Base-by-base conservation (phyloP, 352 stramenopile genomes). In the Pythium chondricola region DNA sequence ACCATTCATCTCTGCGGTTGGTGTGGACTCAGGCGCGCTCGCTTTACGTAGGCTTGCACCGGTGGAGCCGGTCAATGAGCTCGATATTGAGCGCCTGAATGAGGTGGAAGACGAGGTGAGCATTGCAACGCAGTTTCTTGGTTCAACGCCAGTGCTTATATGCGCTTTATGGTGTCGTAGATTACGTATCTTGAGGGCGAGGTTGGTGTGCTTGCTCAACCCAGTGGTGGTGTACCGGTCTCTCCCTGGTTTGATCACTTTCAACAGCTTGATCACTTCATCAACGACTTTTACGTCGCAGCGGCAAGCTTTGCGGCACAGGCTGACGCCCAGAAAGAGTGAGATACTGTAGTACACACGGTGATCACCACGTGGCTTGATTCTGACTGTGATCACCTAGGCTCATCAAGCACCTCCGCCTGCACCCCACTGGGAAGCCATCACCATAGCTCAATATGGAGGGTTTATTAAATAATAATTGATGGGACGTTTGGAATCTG, bases 231-330 rank as follows among this genome's bases (percentile, higher is more conserved):
- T 25, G 31, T 36, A n/a, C 14, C 29, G 6, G n/a, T 14, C 22
- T 26, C 14, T 49, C n/a, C 20, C 18, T 18, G 16, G 35, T 6
- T 20, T 47, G 21, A 40, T 16, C 6, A 6, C 9, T 16, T 6
- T 16, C n/a, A 8, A 4, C 9, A 86, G 73, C 69, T 86, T 50
- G 48, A 80, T 16, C 66, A 68, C 38, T 83, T 87, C 20, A 60
- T 87, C 6, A 48, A 72, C 25, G 73, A 87, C 16, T 83, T 87
- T 40, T 82, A 84, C 55, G 55, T 83, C 3, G 67, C 69, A 3
- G 67, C 75, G 0, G 69, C 75, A 4, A 67, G 51, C 25, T 83
- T 83, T 44, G 59, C 65, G 7, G 50, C 67, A 2, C 73, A 84
- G 29, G 51, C 52, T 0, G 40, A 56, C 7, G 47, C 66, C 0